Percentiles rank a stretch among this genome's conserved stretches.
Evolutionary conservation across 345 rosid genomes (phyloP).

Genomic region (Lumnitzera racemosa): DNA sequence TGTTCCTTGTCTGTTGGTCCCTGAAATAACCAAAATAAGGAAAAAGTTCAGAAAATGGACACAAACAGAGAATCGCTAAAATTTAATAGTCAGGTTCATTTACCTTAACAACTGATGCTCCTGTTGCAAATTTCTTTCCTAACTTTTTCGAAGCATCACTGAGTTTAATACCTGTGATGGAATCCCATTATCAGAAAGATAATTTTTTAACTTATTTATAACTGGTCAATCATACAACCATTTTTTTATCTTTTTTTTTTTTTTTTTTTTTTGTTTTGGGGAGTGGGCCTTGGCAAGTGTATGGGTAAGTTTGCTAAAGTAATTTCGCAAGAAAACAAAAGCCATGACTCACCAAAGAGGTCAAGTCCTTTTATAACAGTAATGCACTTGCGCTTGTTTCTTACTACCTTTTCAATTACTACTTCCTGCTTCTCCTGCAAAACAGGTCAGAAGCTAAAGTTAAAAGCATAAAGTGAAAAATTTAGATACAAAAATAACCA

Average conservation of each 20-base stretch:
- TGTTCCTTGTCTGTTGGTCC: constrained; percentile 99
- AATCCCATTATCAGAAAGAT: constrained; percentile 2
- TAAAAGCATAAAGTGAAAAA: too few relatives aligned
- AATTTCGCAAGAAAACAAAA: not conserved
- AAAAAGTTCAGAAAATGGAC: not conserved
- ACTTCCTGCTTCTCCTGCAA: constrained; percentile 84
- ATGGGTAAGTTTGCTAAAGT: constrained; percentile 6
- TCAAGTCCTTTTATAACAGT: constrained; percentile 91
- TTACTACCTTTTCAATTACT: constrained; percentile 77
- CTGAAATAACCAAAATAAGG: constrained; percentile 24
- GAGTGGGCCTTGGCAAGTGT: not conserved
- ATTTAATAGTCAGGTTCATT: constrained; percentile 7
- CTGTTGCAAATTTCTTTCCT: constrained; percentile 96
- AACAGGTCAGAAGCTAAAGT: not conserved
- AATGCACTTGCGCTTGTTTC: constrained; percentile 92
- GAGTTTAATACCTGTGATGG: constrained; percentile 69
- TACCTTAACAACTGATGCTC: constrained; percentile 98
- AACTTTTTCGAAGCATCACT: constrained; percentile 92
- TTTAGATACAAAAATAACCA: too few relatives aligned
- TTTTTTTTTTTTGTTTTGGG: too few relatives aligned
- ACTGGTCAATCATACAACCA: too few relatives aligned
- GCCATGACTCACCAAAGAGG: constrained; percentile 60
- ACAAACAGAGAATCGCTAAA: constrained; percentile 3
- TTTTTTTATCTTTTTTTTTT: too few relatives aligned
- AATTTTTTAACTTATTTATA: too few relatives aligned